phyloP scores from a whole-genome alignment of 257 asterid species.

The Osmanthus fragrans region DNA sequence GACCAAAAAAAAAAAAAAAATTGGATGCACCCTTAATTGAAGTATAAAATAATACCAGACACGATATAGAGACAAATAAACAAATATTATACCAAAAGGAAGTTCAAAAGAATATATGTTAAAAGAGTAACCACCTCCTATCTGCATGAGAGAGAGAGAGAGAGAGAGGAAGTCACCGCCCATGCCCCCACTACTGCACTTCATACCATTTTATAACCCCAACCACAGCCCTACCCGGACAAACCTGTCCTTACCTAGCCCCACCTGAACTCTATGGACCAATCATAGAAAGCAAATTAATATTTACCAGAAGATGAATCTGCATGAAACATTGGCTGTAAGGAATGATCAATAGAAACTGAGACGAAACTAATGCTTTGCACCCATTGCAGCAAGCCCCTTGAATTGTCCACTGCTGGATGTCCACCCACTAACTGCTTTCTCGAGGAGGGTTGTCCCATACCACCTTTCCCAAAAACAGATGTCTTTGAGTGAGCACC shows the following conservation, averaged over 20 bases:
- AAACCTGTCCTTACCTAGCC: background rate
- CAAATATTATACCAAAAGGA: background rate
- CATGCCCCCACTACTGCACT: background rate
- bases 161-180: background rate
- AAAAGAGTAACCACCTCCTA: background rate
- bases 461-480: constrained; percentile 73
- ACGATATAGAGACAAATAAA: background rate
- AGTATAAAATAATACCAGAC: background rate
- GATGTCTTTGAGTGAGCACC: constrained; percentile 77
- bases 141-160: background rate
- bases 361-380: constrained; percentile 95
- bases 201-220: background rate
- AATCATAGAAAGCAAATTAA: constrained; percentile 7
- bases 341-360: constrained; percentile 85
- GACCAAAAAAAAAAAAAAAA: background rate
- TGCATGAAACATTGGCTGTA: constrained; percentile 80
- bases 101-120: background rate
- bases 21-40: background rate
- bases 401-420: constrained; percentile 67
- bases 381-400: constrained; percentile 92
- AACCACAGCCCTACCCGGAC: background rate
- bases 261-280: background rate
- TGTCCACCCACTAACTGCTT: constrained; percentile 83
- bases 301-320: constrained; percentile 75
- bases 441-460: constrained; percentile 80